phyloP scores from a whole-genome alignment of 1,284 basidiomycete species.

The Cryptococcus sp. region DNA sequence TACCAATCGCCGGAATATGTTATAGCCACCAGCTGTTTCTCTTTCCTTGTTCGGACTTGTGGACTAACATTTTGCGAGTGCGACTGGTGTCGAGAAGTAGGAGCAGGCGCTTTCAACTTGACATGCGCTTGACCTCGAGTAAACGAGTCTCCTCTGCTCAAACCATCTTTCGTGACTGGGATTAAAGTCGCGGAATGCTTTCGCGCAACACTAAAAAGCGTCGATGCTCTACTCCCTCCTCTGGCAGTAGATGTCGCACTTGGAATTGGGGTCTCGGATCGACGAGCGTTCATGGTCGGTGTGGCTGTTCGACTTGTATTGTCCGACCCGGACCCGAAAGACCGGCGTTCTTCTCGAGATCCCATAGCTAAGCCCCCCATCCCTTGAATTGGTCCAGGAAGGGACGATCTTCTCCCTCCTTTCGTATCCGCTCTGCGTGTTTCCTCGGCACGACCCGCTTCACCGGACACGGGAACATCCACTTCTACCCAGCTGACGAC shows the following conservation, averaged over 20 bases:
- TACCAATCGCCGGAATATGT: conserved; percentile 94
- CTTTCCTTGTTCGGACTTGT: conserved; percentile 37
- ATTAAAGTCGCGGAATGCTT: not conserved
- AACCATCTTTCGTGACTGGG: not conserved
- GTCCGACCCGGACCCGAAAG: conserved; percentile 25
- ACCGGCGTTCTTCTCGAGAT: conserved; percentile 25
- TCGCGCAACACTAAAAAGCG: not conserved
- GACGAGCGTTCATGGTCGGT: conserved; percentile 1
- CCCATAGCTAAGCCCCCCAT: conserved; percentile 22
- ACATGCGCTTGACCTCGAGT: not conserved
- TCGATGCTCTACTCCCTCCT: not conserved
- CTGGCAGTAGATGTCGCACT: not conserved
- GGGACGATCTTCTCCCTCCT: conserved; percentile 16
- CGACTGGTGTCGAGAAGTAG: not conserved
- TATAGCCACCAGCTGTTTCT: conserved; percentile 77
- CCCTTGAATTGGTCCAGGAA: not conserved
- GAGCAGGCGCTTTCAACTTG: not conserved
- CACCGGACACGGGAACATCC: conserved; percentile 52
- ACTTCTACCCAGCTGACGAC: conserved; percentile 79
- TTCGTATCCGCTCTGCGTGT: conserved; percentile 11
- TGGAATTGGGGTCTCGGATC: conserved; percentile 19
- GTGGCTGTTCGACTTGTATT: conserved; percentile 22
- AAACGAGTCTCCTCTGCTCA: conserved; percentile 4
- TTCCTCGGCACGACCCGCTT: not conserved
- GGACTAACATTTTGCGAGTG: not conserved